Percentiles rank a stretch among this genome's conserved stretches.
Conservation (phyloP, 1,139 yeast genomes). For the Taphrina populina region DNA sequence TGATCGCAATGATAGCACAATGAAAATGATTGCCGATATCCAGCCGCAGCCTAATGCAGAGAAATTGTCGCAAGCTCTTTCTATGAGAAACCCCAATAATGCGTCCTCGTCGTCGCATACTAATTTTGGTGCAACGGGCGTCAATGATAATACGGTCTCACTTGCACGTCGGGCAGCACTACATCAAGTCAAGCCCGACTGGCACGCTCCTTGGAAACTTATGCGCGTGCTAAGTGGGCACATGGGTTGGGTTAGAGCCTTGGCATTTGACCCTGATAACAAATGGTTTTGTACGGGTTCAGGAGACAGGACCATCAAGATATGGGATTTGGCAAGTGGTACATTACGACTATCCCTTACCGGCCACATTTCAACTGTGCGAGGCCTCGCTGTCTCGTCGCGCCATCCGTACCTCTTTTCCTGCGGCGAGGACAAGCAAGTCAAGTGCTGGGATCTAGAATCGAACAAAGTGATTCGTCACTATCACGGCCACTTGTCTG, state of each 20-base stretch:
- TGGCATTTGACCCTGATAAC: slow-evolving; percentile 81
- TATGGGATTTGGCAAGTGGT: slow-evolving; percentile 86
- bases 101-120: not conserved
- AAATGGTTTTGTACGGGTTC: slow-evolving; percentile 92
- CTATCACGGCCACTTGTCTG: slow-evolving; percentile 91
- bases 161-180: slow-evolving; percentile 30
- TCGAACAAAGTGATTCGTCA: slow-evolving; percentile 76
- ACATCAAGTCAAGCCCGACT: slow-evolving; percentile 46
- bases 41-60: slow-evolving; percentile 38
- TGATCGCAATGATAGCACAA: slow-evolving; percentile 6
- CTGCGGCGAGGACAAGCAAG: slow-evolving; percentile 89
- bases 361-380: slow-evolving; percentile 87
- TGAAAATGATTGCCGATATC: slow-evolving; percentile 37
- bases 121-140: not conserved
- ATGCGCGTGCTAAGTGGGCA: slow-evolving; percentile 82
- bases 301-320: slow-evolving; percentile 75
- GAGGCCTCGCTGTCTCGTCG: slow-evolving; percentile 69
- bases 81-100: slow-evolving; percentile 4
- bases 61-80: slow-evolving; percentile 9
- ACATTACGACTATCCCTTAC: slow-evolving; percentile 70
- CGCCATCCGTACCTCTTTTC: slow-evolving; percentile 85
- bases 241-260: slow-evolving; percentile 83
- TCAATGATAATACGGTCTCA: slow-evolving; percentile 9
- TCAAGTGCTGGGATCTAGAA: slow-evolving; percentile 97
- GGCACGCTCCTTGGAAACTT: slow-evolving; percentile 70